Base-by-base conservation (phyloP, 768 basidiomycete genomes). In the Podaxis sp. region DNA sequence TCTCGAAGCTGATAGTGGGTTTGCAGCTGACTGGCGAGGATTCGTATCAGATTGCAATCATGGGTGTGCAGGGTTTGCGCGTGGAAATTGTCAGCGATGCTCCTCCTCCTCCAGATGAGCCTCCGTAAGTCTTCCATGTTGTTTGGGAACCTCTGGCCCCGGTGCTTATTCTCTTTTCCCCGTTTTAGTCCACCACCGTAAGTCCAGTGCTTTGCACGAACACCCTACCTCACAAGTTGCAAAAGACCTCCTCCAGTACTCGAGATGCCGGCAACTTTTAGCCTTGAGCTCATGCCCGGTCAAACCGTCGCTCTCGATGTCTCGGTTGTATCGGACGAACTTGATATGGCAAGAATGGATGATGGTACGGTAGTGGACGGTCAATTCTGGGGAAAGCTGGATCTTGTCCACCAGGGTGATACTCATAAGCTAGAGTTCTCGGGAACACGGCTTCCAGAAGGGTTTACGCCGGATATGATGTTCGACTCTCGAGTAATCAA, bases 341-440 rank as follows among this genome's bases (percentile, higher is more conserved):
- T 93, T 37, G 92, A 94, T 70, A 93, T 94, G 92, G 89, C 92
- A 2, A 83, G 90, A 53, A 92, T 91, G 88, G 92, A 93, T 64
- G 92, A 94, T 66, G 92, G 91, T 1, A 93, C 90, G 13, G 77
- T 85, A 23, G 92, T 94, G 18, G 92, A 91, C 52, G 92, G 92
- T 42, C 76, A 83, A 72, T 94, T 93, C 74, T 93, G 89, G 90
- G 92, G 92, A 3, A 93, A 93, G 69, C 83, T 94, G 57, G 85
- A 85, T 65, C 90, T 94, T 54, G 82, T 92, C 11, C 92, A 94
- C 68, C 76, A 83, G 1, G 89, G 86, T 35, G 89, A 90, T 66
- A 86, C 74, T 16, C 92, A 94, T 72, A 80, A 80, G 59, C 82
- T 94, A 82, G 92, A 93, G 66, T 94, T 94, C 70, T 86, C 74